Base-by-base conservation (phyloP, 768 basidiomycete species). In the Boletellus sp. region DNA sequence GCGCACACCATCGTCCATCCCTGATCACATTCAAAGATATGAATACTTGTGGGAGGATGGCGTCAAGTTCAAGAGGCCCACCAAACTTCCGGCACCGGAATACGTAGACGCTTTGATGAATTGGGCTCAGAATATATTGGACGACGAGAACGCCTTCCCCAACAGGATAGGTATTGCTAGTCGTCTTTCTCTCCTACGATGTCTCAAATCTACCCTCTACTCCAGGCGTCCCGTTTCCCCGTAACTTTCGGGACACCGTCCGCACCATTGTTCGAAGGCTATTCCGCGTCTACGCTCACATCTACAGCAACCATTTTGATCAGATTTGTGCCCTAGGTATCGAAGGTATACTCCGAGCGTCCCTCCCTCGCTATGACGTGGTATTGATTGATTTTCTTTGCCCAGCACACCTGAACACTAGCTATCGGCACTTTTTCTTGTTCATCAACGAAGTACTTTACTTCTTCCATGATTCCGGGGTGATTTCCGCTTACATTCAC, bases 101-200 rank as follows among this genome's bases (percentile, higher is more conserved):
- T 99, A 99, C 64, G 94, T 98, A 36, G 96, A 99, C 62, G 89
- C 90, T 10, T 75, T 99, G 47, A 99, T 99, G 96, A 96, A 94
- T 67, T 99, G 96, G 96, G 86, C 91, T 6, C 96, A 99, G 67
- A 78, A 77, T 46, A 75, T 95, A 47, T 75, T 99, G 23, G 96
- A 99, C 66, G 94, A 98, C 66, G 94, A 94, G 62, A 76, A 75
- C 15, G 72, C 93, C 46, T 99, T 99, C 67, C 96, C 96, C 3
- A 93, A 92, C 67, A 90, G 88, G 74, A 95, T 97, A 60, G 96
- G 95, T 89, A 55, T 47, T 70, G 50, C 17, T 3, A 1, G 40
- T 48, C 34, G 10, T 42, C 42, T 23, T 8, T 33, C 12, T n/a
- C 36, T 44, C 19, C 54, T 45, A 36, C 52, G 28, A 54, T 54